Percentiles rank a stretch among this genome's conserved stretches.
Conservation (phyloP, 768 basidiomycete species). For the Vararia minispora region DNA sequence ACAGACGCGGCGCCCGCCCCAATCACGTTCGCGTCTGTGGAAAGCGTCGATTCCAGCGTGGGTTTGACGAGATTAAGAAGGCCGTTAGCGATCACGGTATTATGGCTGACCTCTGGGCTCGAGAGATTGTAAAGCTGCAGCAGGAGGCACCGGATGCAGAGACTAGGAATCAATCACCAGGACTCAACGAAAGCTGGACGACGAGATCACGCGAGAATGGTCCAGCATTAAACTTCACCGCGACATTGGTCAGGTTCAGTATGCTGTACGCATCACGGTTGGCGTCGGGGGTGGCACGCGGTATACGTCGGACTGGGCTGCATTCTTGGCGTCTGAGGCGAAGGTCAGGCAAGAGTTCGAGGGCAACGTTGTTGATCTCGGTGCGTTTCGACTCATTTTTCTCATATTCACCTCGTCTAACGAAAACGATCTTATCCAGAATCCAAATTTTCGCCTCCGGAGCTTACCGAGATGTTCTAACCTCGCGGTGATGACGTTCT, state of each 20-base stretch:
- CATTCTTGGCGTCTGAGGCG: too few relatives aligned
- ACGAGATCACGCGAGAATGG: too few relatives aligned
- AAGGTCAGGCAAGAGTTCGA: constrained; percentile 22
- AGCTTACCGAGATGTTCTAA: background rate
- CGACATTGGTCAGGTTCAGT: too few relatives aligned
- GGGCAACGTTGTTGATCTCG: constrained; percentile 21
- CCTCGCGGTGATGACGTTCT: background rate
- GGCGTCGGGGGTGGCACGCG: too few relatives aligned
- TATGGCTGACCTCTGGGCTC: constrained; percentile 13
- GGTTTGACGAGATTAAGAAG: constrained; percentile 18
- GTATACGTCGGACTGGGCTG: too few relatives aligned
- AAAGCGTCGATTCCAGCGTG: constrained; percentile 16
- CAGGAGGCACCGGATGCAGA: too few relatives aligned
- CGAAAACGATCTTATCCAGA: constrained; percentile 3
- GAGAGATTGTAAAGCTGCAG: constrained; percentile 17
- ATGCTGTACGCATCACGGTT: too few relatives aligned
- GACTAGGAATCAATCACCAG: too few relatives aligned
- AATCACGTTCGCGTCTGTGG: constrained; percentile 12
- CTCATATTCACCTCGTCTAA: constrained; percentile 2
- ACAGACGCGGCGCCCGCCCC: constrained; percentile 12
- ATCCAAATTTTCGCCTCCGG: background rate
- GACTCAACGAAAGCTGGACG: too few relatives aligned
- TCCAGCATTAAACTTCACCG: too few relatives aligned
- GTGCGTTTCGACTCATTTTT: constrained; percentile 19
- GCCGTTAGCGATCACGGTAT: constrained; percentile 6